These are phyloP conservation scores for Thelonectria olida DNA, from an alignment of 2,329 filamentous ascomycete genomes.

Conservation along the genomic window DNA sequence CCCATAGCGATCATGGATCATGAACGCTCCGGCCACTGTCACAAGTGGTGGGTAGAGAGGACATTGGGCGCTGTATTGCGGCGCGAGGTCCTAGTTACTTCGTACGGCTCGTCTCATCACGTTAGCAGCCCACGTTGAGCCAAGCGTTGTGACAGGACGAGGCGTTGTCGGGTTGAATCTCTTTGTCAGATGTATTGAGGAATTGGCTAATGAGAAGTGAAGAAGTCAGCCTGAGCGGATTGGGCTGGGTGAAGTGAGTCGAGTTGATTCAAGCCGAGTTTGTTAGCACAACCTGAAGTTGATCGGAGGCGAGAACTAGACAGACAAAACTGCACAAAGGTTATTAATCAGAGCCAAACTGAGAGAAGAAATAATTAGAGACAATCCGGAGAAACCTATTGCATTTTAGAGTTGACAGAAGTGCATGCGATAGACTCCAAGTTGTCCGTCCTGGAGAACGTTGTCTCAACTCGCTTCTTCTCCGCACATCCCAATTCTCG, in stretches of 20 bases:
- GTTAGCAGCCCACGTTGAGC: conserved; percentile 5
- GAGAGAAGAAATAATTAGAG: too few species aligned
- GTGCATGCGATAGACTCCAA: too few species aligned
- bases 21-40: conserved; percentile 15
- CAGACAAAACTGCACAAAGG: too few species aligned
- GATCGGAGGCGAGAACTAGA: not conserved
- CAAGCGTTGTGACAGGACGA: conserved; percentile 11
- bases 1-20: conserved; percentile 19
- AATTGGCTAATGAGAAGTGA: conserved; percentile 7
- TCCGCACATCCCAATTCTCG: too few species aligned
- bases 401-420: not conserved
- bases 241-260: conserved; percentile 11
- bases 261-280: conserved; percentile 16
- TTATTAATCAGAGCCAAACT: too few species aligned
- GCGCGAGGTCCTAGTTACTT: not conserved
- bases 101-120: not conserved
- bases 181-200: conserved; percentile 19
- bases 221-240: not conserved
- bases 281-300: not conserved
- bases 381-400: too few species aligned
- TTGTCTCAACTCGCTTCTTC: too few species aligned
- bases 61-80: conserved; percentile 6
- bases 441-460: too few species aligned
- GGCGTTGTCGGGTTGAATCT: conserved; percentile 2
- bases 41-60: conserved; percentile 6